Conservation (phyloP, 176 grass and related monocot species). For the Lolium perenne region DNA sequence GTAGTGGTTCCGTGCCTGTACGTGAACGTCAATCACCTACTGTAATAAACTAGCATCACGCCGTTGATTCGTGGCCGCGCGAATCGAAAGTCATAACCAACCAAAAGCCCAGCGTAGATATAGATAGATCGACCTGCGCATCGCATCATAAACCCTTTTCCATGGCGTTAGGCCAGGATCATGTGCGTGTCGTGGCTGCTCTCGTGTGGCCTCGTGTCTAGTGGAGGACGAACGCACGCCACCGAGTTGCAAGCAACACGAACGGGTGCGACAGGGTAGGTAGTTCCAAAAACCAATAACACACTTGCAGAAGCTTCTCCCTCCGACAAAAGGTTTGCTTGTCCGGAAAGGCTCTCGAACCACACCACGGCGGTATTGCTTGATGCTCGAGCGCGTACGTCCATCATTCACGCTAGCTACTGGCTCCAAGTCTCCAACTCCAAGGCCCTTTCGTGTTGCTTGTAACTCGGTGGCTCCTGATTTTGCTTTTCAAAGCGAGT, state of each 20-base stretch:
- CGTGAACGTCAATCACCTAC: background rate
- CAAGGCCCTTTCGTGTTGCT: no score
- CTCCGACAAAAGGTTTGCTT: background rate
- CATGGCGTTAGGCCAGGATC: background rate
- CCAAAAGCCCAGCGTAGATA: no score
- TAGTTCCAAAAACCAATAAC: no score
- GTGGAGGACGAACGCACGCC: background rate
- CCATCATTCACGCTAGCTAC: background rate
- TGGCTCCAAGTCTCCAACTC: no score
- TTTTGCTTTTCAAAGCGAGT: background rate
- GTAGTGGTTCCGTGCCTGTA: background rate
- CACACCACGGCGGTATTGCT: background rate
- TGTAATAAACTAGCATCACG: background rate
- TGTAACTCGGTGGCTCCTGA: background rate
- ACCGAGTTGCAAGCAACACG: no score
- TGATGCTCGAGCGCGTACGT: background rate
- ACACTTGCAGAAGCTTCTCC: constrained; percentile 14
- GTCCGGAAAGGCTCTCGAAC: background rate
- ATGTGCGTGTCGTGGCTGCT: background rate
- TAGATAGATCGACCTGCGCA: no score
- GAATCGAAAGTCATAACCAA: background rate
- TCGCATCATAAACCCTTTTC: background rate
- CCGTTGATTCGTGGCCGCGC: background rate
- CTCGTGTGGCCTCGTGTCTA: background rate
- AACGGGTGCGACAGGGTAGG: no score